Evolutionary conservation across 352 stramenopile genomes (phyloP), one percentile per base, ranked within the genome.

Genomic region (Phytophthora sp.): DNA sequence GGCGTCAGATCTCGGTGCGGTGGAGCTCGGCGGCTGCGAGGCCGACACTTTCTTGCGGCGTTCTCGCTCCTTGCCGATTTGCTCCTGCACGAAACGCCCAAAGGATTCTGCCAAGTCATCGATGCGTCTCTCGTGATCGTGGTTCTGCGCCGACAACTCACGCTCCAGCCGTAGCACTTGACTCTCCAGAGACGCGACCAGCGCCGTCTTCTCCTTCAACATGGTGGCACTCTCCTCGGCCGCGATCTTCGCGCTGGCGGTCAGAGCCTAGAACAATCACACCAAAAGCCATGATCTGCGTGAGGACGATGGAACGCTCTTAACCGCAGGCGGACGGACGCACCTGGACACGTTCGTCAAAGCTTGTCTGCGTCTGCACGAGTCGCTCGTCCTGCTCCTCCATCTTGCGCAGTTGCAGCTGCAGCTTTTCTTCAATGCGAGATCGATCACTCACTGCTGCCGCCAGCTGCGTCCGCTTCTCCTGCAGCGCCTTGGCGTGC

Each of bases 81-180:
- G 79, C 21, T 86, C 72, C 60, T 89, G 84, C 8, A 92, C 31
- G 39, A 90, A 90, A 23, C 50, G 51, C 6, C 56, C 57, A 39
- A 89, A 73, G 15, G 82, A 81, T 59, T 88, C 78, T 0, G 78
- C 73, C 47, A 89, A 66, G 20, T 77, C 49, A 42, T 91, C 79
- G 29, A 88, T 73, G n/a, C 77, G 73, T 39, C 74, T 75, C 35
- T 93, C 81, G 35, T 85, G 73, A 26, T 79, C 79, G 49, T 84
- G 73, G 9, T 57, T 80, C 47, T 84, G 75, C 38, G 73, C 47
- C 12, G 71, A 79, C 12, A 84, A 20, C 24, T 73, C 42, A 0
- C 77, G 66, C 59, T 90, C 80, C 7, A 81, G 69, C n/a, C 38
- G 78, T 30, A 82, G 20, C n/a, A 81, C 38, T 29, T 85, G 65